Evolutionary conservation across 352 stramenopile genomes (phyloP), one percentile per base, ranked within the genome.

Genomic region (Phytophthora citricola): DNA sequence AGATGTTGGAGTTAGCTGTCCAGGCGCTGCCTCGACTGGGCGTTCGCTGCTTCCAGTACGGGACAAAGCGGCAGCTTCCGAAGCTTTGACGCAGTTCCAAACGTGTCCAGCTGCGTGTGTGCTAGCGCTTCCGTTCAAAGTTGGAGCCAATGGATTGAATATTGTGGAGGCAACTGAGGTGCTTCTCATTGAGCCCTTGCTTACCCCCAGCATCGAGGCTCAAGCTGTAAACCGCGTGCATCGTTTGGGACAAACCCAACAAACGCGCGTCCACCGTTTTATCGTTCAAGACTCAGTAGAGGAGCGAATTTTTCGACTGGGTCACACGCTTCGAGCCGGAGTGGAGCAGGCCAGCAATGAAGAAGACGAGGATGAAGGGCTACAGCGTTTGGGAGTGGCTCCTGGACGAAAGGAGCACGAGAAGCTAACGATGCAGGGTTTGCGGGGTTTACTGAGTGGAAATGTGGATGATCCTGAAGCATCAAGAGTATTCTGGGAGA

Each of bases 111-210:
- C 73, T 1, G 76, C 81, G 5, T 90, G 82, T 59, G 82, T 92
- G 45, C 73, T 97, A 6, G 79, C 84, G 22, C 41, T 97, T 45
- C 85, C 85, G 10, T 92, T 97, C 36, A 96, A 96, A 68, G 77
- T 96, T 29, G 93, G 89, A 22, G 92, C 90, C 2, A 96, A 97
- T 59, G 93, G 94, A 8, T 75, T 98, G n/a, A 98, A 96, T 55
- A 71, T 98, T 2, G 76, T 97, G 6, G 90, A 98, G 45, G 92
- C 92, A n/a, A 97, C 83, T 2, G 90, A 98, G 54, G 83, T 97
- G 3, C 77, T 98, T 53, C 87, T 98, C 29, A 64, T 98, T n/a
- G 91, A 98, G 57, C 92, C 92, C 6, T 68, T 97, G 4, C 63
- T 98, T 44, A 97, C 97, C 64, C 66, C 65, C 17, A 88, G 83